Evolutionary conservation across 306 rosid genomes (phyloP).

Genomic region (Sphenostylis stenocarpa): DNA sequence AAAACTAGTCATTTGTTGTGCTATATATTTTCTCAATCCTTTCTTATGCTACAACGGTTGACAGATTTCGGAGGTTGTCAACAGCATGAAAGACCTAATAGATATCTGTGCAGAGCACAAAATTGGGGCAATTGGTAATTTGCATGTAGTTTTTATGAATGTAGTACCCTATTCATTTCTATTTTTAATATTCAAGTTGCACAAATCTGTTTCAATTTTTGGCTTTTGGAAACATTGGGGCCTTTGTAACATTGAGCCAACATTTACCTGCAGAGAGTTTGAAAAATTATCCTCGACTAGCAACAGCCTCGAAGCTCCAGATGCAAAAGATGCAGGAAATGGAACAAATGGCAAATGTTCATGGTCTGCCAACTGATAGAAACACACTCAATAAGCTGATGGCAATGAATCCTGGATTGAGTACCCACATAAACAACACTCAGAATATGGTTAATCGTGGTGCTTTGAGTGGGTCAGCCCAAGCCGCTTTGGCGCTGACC

Average conservation of each 20-base stretch:
- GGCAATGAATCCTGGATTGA: conserved; percentile 74
- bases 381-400: conserved; percentile 76
- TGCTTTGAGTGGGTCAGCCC: conserved; percentile 80
- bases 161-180: background rate
- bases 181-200: background rate
- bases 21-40: background rate
- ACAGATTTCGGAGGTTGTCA: conserved; percentile 97
- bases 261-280: conserved; percentile 68
- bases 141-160: background rate
- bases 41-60: conserved; percentile 25
- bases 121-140: conserved; percentile 81
- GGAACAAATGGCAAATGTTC: conserved; percentile 85
- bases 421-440: conserved; percentile 57
- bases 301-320: conserved; percentile 69
- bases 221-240: background rate
- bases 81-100: conserved; percentile 91
- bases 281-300: conserved; percentile 82
- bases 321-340: conserved; percentile 95
- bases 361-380: conserved; percentile 85
- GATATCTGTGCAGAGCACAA: conserved; percentile 75
- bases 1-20: background rate
- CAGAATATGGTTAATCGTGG: conserved; percentile 65
- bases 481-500: conserved; percentile 72
- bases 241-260: conserved; percentile 8
- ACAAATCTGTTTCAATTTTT: background rate